phyloP scores from a whole-genome alignment of 352 stramenopile species.

The Thalassiosira exigua region DNA sequence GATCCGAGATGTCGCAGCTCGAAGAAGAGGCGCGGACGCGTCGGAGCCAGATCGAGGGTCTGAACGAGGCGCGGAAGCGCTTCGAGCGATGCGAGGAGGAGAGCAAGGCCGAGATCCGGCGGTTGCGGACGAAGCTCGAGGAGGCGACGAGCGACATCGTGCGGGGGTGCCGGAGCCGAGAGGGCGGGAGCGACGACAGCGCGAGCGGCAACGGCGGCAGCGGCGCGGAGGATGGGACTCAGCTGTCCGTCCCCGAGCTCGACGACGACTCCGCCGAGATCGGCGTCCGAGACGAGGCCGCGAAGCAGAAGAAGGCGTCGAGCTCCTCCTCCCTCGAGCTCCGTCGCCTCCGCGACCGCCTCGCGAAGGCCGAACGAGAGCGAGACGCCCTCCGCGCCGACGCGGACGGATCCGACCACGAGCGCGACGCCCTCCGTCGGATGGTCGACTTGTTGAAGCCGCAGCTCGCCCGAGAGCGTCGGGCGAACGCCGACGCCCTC shows the following conservation, averaged over 20 bases:
- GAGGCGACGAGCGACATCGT: constrained; percentile 14
- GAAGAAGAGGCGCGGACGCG: constrained; percentile 19
- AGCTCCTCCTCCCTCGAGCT: background rate
- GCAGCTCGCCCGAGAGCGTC: background rate
- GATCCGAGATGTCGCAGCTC: background rate
- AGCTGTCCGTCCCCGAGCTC: background rate
- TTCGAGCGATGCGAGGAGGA: constrained; percentile 27
- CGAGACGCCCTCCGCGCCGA: constrained; percentile 13
- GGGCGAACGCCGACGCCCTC: background rate
- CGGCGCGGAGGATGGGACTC: no score
- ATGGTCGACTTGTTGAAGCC: constrained; percentile 27
- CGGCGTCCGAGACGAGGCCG: background rate
- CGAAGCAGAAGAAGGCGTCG: background rate
- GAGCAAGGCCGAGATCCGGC: constrained; percentile 24
- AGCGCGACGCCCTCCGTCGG: constrained; percentile 15
- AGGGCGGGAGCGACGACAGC: background rate
- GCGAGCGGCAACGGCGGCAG: background rate
- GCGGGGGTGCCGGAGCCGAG: background rate
- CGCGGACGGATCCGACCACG: background rate
- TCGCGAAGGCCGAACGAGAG: constrained; percentile 16
- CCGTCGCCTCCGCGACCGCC: constrained; percentile 1
- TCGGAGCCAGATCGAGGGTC: constrained; percentile 8
- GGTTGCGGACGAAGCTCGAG: constrained; percentile 32
- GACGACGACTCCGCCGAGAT: background rate
- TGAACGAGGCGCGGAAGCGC: constrained; percentile 7